phyloP scores from a whole-genome alignment of 208 protist genomes.

The Crithidia bombi region DNA sequence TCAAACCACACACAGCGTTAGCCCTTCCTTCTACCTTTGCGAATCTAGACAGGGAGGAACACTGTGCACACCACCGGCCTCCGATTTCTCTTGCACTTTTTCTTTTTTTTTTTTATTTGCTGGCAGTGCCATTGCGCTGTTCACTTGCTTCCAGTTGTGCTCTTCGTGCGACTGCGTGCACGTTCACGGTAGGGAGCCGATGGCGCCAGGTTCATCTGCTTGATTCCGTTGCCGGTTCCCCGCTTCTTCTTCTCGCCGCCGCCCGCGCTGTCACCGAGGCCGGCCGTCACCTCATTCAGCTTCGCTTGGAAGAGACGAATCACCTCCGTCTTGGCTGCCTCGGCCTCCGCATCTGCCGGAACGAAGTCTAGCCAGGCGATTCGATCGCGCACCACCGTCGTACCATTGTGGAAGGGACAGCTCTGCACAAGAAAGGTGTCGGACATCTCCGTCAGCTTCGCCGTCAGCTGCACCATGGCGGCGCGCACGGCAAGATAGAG shows the following conservation, averaged over 20 bases:
- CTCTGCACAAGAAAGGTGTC: slow-evolving; percentile 82
- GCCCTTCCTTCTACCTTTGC: too few relatives aligned
- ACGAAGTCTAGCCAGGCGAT: slow-evolving; percentile 77
- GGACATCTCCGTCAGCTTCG: slow-evolving; percentile 46
- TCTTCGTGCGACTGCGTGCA: slow-evolving; percentile 40
- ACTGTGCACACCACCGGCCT: background rate
- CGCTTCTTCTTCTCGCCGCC: slow-evolving; percentile 53
- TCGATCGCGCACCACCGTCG: slow-evolving; percentile 69
- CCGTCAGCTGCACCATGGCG: slow-evolving; percentile 61
- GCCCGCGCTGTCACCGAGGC: slow-evolving; percentile 25
- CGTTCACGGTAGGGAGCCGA: slow-evolving; percentile 70
- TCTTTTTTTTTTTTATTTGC: slow-evolving; percentile 10
- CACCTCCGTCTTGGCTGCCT: slow-evolving; percentile 44
- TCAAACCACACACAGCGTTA: too few relatives aligned
- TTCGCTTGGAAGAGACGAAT: slow-evolving; percentile 64
- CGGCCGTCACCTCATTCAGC: slow-evolving; percentile 54
- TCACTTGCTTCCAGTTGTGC: slow-evolving; percentile 16
- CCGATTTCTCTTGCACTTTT: background rate
- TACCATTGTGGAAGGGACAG: slow-evolving; percentile 83
- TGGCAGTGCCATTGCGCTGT: background rate
- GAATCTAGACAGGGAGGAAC: too few relatives aligned
- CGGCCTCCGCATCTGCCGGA: slow-evolving; percentile 26
- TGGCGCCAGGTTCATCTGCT: slow-evolving; percentile 81
- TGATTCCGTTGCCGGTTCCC: slow-evolving; percentile 37
- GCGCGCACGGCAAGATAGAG: slow-evolving; percentile 66